These are phyloP conservation scores for Crithidia sp. DNA, from an alignment of 208 protist species.

Conservation along the genomic window DNA sequence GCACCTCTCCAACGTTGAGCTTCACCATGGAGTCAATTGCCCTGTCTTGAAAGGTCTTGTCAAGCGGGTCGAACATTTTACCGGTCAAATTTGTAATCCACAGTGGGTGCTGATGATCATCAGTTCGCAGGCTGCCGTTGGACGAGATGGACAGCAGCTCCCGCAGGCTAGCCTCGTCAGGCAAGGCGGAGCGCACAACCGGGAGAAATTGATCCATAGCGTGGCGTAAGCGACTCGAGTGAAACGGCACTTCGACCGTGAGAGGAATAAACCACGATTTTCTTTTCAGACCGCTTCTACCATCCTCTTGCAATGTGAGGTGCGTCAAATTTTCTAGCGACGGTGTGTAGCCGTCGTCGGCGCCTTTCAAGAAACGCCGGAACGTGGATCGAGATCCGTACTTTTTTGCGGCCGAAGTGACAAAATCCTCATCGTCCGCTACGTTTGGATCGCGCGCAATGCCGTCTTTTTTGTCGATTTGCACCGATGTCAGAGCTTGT, in stretches of 20 bases:
- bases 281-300: constrained; percentile 84
- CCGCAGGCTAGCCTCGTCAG: constrained; percentile 63
- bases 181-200: constrained; percentile 67
- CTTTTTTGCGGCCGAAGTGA: constrained; percentile 58
- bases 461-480: constrained; percentile 67
- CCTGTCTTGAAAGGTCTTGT: constrained; percentile 51
- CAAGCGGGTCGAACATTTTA: constrained; percentile 62
- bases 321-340: constrained; percentile 73
- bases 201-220: constrained; percentile 79
- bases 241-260: constrained; percentile 82
- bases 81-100: constrained; percentile 91
- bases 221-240: constrained; percentile 68
- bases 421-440: constrained; percentile 53
- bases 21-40: constrained; percentile 51
- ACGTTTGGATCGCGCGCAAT: constrained; percentile 62
- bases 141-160: constrained; percentile 47
- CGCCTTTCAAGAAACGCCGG: constrained; percentile 79
- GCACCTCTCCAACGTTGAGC: constrained; percentile 82
- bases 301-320: constrained; percentile 83
- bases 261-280: constrained; percentile 92
- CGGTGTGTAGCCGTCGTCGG: constrained; percentile 86
- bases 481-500: constrained; percentile 53
- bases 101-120: constrained; percentile 24
- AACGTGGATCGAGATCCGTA: constrained; percentile 71
- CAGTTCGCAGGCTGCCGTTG: not conserved